phyloP scores from a whole-genome alignment of 192 early-diverging fungal genomes.

The Backusella psychrophila region DNA sequence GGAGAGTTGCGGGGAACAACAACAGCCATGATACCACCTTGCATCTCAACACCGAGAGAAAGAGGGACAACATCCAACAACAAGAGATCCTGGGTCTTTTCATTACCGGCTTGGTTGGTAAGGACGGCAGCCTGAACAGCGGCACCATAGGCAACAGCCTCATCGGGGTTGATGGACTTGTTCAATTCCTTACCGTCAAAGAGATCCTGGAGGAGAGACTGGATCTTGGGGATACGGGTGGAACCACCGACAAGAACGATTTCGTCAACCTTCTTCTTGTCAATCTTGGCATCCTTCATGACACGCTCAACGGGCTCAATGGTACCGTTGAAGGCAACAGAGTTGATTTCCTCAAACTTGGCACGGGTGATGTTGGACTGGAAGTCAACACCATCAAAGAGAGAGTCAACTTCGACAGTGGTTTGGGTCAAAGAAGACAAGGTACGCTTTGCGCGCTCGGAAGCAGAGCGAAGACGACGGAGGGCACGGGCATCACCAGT shows the following conservation, averaged over 20 bases:
- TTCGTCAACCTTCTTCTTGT: conserved; percentile 78
- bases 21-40: too few species aligned
- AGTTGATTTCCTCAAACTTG: conserved; percentile 80
- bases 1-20: too few species aligned
- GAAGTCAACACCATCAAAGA: conserved; percentile 76
- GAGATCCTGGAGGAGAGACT: conserved; percentile 88
- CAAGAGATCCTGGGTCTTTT: conserved; percentile 68
- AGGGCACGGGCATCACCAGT: conserved; percentile 68
- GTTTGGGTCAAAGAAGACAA: conserved; percentile 72
- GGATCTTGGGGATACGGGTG: conserved; percentile 98
- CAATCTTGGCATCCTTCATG: conserved; percentile 71
- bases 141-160: conserved; percentile 98
- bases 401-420: conserved; percentile 72
- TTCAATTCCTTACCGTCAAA: conserved; percentile 99
- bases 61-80: conserved; percentile 84
- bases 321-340: conserved; percentile 60
- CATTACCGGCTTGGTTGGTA: conserved; percentile 55
- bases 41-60: conserved; percentile 82
- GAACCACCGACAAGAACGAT: conserved; percentile 98
- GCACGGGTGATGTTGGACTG: conserved; percentile 74
- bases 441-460: conserved; percentile 75
- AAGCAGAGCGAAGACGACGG: conserved; percentile 73
- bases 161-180: conserved; percentile 98
- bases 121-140: conserved; percentile 98
- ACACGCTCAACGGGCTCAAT: conserved; percentile 72